phyloP scores from a whole-genome alignment of 805 yeast species.

The Cyberlindnera misumaiensis region DNA sequence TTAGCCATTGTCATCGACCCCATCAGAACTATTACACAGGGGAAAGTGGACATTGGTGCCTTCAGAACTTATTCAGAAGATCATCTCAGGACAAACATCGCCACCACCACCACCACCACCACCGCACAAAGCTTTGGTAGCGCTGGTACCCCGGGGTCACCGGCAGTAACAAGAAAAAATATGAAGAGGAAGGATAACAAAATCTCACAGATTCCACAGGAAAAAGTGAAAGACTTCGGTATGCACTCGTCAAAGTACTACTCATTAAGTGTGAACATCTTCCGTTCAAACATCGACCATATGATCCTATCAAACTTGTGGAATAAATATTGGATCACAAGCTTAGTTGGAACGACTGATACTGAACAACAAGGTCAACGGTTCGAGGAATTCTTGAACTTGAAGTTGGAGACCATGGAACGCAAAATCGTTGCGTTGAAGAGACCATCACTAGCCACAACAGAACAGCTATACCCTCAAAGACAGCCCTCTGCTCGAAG shows the following conservation, averaged over 20 bases:
- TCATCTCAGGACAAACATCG: slow-evolving; percentile 10
- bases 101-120: not conserved
- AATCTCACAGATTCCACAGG: slow-evolving; percentile 32
- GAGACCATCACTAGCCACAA: not conserved
- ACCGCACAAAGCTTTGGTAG: not conserved
- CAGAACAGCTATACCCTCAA: not conserved
- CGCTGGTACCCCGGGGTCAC: slow-evolving; percentile 8
- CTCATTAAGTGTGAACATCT: slow-evolving; percentile 54
- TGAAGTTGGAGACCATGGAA: slow-evolving; percentile 2
- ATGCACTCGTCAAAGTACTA: slow-evolving; percentile 66
- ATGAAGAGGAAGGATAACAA: slow-evolving; percentile 3
- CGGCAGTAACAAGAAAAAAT: not conserved
- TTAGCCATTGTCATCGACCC: slow-evolving; percentile 89
- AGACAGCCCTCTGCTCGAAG: not conserved
- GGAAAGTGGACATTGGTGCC: slow-evolving; percentile 79
- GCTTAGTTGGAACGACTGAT: slow-evolving; percentile 21
- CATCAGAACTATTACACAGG: slow-evolving; percentile 51
- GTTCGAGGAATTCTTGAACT: not conserved
- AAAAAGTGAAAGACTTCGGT: slow-evolving; percentile 61
- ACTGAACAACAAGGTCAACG: slow-evolving; percentile 6
- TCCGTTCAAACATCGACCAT: slow-evolving; percentile 45
- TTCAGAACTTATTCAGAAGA: slow-evolving; percentile 61
- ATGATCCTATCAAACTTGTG: slow-evolving; percentile 36
- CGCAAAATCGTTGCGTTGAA: not conserved
- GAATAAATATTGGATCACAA: slow-evolving; percentile 41